phyloP scores from a whole-genome alignment of 176 grass and related monocot species.

The Cenchrus purpureus region DNA sequence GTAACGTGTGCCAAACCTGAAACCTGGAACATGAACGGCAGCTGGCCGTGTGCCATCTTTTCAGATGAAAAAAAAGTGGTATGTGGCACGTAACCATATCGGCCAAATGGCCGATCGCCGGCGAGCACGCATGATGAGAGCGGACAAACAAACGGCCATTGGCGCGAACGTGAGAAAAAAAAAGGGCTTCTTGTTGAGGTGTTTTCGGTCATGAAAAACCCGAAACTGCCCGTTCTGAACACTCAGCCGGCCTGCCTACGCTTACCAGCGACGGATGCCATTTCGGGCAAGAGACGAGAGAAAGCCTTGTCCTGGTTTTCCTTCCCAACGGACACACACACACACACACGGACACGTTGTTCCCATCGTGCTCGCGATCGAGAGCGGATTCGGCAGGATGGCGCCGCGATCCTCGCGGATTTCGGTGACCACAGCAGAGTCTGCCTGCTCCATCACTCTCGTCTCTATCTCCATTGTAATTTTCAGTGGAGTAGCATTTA shows the following conservation, averaged over 20 bases:
- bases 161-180: neutral
- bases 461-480: no score
- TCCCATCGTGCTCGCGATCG: no score
- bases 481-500: neutral
- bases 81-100: neutral
- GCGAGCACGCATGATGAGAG: neutral
- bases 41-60: neutral
- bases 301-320: neutral
- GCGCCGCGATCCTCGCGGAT: neutral
- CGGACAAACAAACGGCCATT: neutral
- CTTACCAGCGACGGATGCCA: neutral
- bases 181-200: neutral
- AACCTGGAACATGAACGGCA: neutral
- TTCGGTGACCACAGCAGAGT: neutral
- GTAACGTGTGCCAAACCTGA: neutral
- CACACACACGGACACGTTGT: no score
- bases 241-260: neutral
- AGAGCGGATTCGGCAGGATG: no score
- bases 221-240: slow-evolving; percentile 24
- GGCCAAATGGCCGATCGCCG: no score
- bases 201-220: neutral
- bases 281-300: slow-evolving; percentile 13
- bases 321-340: no score
- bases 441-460: no score
- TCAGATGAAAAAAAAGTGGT: neutral